phyloP scores from a whole-genome alignment of 768 basidiomycete genomes.

The Suillus cothurnatus region DNA sequence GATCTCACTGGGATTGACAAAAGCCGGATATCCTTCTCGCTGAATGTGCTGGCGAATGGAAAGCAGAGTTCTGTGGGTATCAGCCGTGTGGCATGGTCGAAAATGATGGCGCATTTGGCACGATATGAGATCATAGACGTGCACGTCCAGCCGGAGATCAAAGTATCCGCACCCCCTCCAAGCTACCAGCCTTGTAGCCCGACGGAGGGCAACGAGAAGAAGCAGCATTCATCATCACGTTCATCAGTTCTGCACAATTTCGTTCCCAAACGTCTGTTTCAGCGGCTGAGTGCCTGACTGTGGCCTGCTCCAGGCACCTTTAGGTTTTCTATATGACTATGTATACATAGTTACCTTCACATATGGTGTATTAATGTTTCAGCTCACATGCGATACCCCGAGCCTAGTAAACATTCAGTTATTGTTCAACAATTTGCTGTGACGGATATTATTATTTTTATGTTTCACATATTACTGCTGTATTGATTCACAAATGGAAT shows the following conservation, averaged over 20 bases:
- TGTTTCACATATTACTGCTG: not conserved
- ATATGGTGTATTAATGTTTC: not conserved
- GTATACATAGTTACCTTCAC: not conserved
- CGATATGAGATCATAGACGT: conserved; percentile 54
- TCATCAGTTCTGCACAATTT: conserved; percentile 3
- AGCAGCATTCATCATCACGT: not conserved
- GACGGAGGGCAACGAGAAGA: conserved; percentile 19
- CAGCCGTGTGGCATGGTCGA: conserved; percentile 53
- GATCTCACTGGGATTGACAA: conserved; percentile 39
- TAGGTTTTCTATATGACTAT: not conserved
- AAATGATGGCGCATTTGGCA: conserved; percentile 40
- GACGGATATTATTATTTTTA: not conserved
- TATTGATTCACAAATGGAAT: not conserved
- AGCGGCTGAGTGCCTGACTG: conserved; percentile 5
- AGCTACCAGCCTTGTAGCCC: conserved; percentile 31
- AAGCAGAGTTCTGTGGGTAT: conserved; percentile 45
- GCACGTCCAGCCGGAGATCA: conserved; percentile 36
- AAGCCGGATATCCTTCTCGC: conserved; percentile 46
- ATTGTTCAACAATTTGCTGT: not conserved
- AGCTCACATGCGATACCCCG: too few species aligned
- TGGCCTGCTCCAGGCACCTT: not conserved
- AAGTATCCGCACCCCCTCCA: conserved; percentile 38
- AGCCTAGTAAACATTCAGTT: not conserved
- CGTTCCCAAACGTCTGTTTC: conserved; percentile 18
- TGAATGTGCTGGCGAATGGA: conserved; percentile 36